phyloP scores from a whole-genome alignment of 495 filamentous ascomycete species.

The Podospora didyma region DNA sequence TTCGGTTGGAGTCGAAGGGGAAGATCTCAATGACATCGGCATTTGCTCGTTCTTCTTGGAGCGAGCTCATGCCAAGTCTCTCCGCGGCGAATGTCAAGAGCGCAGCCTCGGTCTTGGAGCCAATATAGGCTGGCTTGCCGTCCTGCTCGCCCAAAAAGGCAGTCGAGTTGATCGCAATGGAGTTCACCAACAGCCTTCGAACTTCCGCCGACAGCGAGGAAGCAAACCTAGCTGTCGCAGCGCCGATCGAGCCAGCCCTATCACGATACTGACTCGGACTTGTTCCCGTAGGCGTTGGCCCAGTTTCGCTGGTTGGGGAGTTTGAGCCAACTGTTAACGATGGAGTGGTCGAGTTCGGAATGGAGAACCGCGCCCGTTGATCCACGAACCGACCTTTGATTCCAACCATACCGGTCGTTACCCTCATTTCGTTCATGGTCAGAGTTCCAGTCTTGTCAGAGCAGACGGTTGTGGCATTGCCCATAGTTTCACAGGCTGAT shows the following conservation, averaged over 20 bases:
- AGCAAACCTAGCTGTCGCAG: slow-evolving; percentile 52
- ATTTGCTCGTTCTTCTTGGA: slow-evolving; percentile 56
- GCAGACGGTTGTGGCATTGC: slow-evolving; percentile 79
- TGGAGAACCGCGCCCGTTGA: background rate
- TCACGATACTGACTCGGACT: background rate
- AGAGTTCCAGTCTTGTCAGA: slow-evolving; percentile 86
- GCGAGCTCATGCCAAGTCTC: slow-evolving; percentile 57
- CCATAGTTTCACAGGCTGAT: slow-evolving; percentile 82
- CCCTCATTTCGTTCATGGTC: slow-evolving; percentile 72
- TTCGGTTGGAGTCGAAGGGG: slow-evolving; percentile 66
- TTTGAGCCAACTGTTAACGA: background rate
- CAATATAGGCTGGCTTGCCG: slow-evolving; percentile 57
- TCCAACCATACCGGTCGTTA: slow-evolving; percentile 66
- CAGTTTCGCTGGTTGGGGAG: slow-evolving; percentile 7
- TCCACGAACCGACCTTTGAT: slow-evolving; percentile 53
- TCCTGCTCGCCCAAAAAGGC: slow-evolving; percentile 68
- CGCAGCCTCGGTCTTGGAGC: slow-evolving; percentile 74
- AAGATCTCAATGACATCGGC: slow-evolving; percentile 56
- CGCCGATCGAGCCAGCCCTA: slow-evolving; percentile 29
- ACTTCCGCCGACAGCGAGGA: slow-evolving; percentile 48
- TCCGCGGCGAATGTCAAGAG: slow-evolving; percentile 61
- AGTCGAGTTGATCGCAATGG: slow-evolving; percentile 69
- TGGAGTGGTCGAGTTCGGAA: background rate
- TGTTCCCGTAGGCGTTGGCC: slow-evolving; percentile 4
- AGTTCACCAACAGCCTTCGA: slow-evolving; percentile 56